phyloP scores from a whole-genome alignment of 331 rosid genomes.

The Pyrus hybrid region DNA sequence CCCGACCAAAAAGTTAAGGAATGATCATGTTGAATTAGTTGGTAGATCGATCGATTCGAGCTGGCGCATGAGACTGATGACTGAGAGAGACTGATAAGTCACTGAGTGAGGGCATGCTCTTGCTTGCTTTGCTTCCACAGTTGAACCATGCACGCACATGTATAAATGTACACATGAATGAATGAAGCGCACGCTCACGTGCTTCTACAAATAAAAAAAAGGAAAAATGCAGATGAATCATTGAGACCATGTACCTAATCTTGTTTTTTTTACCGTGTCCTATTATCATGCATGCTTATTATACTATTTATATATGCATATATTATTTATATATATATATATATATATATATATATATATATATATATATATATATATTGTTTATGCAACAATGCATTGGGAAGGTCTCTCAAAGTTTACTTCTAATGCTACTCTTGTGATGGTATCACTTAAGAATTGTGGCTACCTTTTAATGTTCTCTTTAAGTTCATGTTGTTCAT shows the following conservation, averaged over 20 bases:
- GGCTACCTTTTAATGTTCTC: background rate
- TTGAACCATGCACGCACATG: background rate
- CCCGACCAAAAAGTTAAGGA: slow-evolving; percentile 15
- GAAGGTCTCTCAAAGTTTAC: background rate
- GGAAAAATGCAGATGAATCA: slow-evolving; percentile 9
- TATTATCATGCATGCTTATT: background rate
- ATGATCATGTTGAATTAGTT: slow-evolving; percentile 16
- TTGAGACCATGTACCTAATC: slow-evolving; percentile 29
- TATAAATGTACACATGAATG: background rate
- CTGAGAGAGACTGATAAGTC: background rate
- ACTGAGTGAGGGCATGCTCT: background rate
- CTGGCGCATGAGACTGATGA: slow-evolving; percentile 1
- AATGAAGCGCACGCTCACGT: slow-evolving; percentile 25
- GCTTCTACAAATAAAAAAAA: background rate
- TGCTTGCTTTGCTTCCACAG: background rate
- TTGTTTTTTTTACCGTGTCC: background rate
- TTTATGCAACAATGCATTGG: background rate
- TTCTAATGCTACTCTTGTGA: background rate
- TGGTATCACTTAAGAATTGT: background rate
- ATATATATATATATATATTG: no score
- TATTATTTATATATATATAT: background rate
- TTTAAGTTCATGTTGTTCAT: background rate
- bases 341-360: no score
- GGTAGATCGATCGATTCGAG: background rate
- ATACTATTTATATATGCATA: background rate